These are phyloP conservation scores for Tricholoma sp. DNA, from an alignment of 768 basidiomycete species.

Conservation along the genomic window DNA sequence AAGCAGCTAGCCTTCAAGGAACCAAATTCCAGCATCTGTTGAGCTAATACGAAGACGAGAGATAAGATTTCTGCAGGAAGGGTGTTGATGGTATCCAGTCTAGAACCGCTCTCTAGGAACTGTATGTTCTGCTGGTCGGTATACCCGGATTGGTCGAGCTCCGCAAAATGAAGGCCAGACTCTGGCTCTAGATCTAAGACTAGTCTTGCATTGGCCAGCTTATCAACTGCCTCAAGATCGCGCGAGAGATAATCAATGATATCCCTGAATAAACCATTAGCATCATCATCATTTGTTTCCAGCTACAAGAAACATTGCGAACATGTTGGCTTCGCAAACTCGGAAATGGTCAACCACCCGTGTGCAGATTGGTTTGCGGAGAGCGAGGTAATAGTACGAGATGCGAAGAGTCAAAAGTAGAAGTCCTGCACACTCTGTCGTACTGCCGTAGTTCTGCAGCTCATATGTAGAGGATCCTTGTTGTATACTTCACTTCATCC, in stretches of 20 bases:
- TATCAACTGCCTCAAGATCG: background rate
- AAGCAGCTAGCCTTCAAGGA: background rate
- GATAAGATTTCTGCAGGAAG: background rate
- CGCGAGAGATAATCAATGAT: background rate
- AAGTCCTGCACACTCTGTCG: background rate
- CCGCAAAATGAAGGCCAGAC: too few species aligned
- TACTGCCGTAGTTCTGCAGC: background rate
- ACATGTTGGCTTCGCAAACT: background rate
- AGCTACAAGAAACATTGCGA: background rate
- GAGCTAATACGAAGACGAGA: background rate
- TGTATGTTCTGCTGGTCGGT: background rate
- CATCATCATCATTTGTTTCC: background rate
- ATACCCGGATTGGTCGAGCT: background rate
- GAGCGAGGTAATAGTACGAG: too few species aligned
- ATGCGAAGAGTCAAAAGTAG: background rate
- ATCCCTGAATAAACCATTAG: background rate
- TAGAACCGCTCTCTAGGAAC: background rate
- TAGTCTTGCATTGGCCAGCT: background rate
- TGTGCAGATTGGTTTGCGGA: too few species aligned
- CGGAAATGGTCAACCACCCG: background rate
- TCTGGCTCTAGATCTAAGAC: background rate
- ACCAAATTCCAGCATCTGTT: background rate
- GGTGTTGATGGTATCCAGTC: background rate
- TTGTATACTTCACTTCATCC: background rate
- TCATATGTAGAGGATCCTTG: background rate